A percentile compares a stretch with the other conserved stretches of the same genome.
Conservation (phyloP, 1,139 yeast species). For the Pichia sorboxylosa region DNA sequence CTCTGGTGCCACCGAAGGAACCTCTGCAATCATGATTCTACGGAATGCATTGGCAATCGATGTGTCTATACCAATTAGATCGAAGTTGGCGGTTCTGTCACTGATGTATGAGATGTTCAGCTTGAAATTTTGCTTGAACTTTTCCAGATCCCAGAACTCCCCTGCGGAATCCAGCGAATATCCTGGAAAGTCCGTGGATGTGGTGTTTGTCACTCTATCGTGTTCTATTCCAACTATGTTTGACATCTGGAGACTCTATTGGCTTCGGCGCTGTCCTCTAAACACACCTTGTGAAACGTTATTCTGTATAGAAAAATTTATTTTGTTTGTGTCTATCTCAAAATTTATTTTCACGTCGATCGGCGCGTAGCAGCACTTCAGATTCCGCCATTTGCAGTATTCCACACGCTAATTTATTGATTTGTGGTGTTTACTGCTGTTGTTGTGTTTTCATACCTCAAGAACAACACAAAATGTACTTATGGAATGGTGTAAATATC, state of each 20-base stretch:
- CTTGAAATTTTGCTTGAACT: conserved; percentile 61
- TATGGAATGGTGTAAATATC: too few relatives aligned
- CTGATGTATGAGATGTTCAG: conserved; percentile 54
- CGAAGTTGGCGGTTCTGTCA: conserved; percentile 74
- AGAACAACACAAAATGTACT: too few relatives aligned
- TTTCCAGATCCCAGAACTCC: conserved; percentile 74
- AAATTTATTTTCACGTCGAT: too few relatives aligned
- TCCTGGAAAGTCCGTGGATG: conserved; percentile 87
- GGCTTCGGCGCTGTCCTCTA: background rate
- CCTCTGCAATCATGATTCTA: conserved; percentile 93
- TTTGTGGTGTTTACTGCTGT: too few relatives aligned
- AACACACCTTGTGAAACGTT: too few relatives aligned
- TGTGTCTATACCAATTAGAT: conserved; percentile 75
- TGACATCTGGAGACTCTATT: conserved; percentile 17
- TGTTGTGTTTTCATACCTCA: too few relatives aligned
- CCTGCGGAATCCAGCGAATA: conserved; percentile 42
- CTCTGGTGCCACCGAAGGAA: conserved; percentile 92
- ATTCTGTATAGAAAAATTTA: too few relatives aligned
- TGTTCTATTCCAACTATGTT: conserved; percentile 82
- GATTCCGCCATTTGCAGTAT: too few relatives aligned
- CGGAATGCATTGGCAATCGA: conserved; percentile 94
- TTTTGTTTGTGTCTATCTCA: too few relatives aligned
- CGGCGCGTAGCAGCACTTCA: too few relatives aligned
- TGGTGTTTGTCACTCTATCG: conserved; percentile 80
- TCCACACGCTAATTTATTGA: too few relatives aligned